Evolutionary conservation across 805 yeast species (phyloP).

Genomic region (Saccharomycopsis babjevae): DNA sequence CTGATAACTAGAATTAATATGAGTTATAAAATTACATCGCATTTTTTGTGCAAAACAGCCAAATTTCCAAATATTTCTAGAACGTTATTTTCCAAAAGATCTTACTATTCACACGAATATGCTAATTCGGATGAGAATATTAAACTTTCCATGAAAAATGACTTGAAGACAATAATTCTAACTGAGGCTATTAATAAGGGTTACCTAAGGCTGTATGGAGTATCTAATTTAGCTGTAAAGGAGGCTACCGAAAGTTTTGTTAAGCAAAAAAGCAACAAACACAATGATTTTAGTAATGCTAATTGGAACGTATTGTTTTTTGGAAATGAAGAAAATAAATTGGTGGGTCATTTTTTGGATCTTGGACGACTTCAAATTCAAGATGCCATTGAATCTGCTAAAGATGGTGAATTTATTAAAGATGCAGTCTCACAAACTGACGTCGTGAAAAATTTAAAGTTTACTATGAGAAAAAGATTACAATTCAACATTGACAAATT

Average conservation of each 20-base stretch:
- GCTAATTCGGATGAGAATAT: constrained; percentile 2
- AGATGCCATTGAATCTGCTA: constrained; percentile 5
- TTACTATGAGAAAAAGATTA: constrained; percentile 37
- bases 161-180: constrained; percentile 7
- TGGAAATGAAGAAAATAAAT: background rate
- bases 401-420: background rate
- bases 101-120: constrained; percentile 9
- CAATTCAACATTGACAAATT: constrained; percentile 10
- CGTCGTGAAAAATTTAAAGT: constrained; percentile 35
- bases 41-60: background rate
- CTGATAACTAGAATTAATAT: background rate
- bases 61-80: background rate
- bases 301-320: constrained; percentile 6
- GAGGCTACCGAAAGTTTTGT: constrained; percentile 1
- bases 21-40: background rate
- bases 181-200: background rate
- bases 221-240: constrained; percentile 4
- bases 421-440: constrained; percentile 13
- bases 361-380: constrained; percentile 4
- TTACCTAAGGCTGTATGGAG: constrained; percentile 7
- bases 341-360: constrained; percentile 6
- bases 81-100: background rate
- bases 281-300: background rate
- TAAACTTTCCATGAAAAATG: background rate
- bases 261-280: background rate